These are phyloP conservation scores for Dryadomyces sulphureus DNA, from an alignment of 2,329 filamentous ascomycete species.

Conservation along the genomic window DNA sequence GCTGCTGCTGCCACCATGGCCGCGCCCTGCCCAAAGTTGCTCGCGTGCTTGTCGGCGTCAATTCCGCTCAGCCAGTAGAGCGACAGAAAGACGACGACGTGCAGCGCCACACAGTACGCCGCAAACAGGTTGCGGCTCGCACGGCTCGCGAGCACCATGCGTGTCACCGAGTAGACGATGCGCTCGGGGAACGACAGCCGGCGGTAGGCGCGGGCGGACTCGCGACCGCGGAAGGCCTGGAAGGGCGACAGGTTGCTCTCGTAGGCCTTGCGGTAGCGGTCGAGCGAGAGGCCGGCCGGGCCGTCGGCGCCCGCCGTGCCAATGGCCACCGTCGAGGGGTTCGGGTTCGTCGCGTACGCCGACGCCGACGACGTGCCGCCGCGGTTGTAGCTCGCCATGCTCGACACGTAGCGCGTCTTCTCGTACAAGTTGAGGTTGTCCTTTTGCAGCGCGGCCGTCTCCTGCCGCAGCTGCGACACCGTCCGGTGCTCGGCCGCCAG, in stretches of 20 bases:
- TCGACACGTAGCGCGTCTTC: constrained; percentile 91
- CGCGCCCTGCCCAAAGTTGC: constrained; percentile 35
- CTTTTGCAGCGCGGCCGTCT: constrained; percentile 82
- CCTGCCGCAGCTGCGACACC: constrained; percentile 75
- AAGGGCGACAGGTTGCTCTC: constrained; percentile 94
- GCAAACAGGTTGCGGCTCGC: constrained; percentile 91
- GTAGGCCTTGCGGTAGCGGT: constrained; percentile 83
- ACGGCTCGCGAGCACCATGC: constrained; percentile 79
- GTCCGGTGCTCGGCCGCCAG: constrained; percentile 70
- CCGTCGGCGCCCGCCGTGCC: constrained; percentile 23
- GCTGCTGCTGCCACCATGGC: constrained; percentile 26
- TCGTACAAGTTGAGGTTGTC: constrained; percentile 95
- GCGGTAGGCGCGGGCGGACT: constrained; percentile 79
- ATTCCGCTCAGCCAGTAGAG: constrained; percentile 69
- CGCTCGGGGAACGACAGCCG: constrained; percentile 87
- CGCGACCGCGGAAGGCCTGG: constrained; percentile 85
- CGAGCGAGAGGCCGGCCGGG: constrained; percentile 49
- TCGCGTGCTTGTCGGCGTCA: constrained; percentile 48
- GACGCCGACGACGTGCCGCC: constrained; percentile 49
- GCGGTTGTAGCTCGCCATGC: constrained; percentile 82
- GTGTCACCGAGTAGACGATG: constrained; percentile 77
- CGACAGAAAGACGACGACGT: constrained; percentile 74
- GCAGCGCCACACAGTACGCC: constrained; percentile 75
- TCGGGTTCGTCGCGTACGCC: constrained; percentile 51
- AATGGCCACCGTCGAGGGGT: constrained; percentile 54